These are phyloP conservation scores for Kodamaea neixiangensis DNA, from an alignment of 805 yeast genomes.

Conservation along the genomic window DNA sequence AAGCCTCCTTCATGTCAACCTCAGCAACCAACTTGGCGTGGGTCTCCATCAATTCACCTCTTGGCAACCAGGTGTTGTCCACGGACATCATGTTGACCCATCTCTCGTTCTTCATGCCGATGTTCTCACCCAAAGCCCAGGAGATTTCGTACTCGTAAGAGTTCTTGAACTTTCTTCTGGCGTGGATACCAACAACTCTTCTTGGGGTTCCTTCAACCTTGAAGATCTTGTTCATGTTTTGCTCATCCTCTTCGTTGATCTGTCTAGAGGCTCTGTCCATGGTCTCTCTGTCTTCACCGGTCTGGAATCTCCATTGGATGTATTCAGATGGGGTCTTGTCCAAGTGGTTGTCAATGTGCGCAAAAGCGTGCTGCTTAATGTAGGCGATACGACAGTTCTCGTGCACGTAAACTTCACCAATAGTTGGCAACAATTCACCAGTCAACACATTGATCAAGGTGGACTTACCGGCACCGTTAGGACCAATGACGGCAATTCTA, in stretches of 20 bases:
- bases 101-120: slow-evolving; percentile 98
- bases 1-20: slow-evolving; percentile 99
- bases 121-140: slow-evolving; percentile 96
- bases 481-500: slow-evolving; percentile 99
- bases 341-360: slow-evolving; percentile 97
- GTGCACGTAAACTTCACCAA: slow-evolving; percentile 99
- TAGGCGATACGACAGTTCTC: slow-evolving; percentile 99
- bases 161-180: slow-evolving; percentile 99
- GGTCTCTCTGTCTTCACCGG: slow-evolving; percentile 99
- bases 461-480: slow-evolving; percentile 99
- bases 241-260: slow-evolving; percentile 95
- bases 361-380: slow-evolving; percentile 99
- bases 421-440: slow-evolving; percentile 98
- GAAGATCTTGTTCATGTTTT: slow-evolving; percentile 99
- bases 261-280: slow-evolving; percentile 99
- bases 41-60: slow-evolving; percentile 95
- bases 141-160: slow-evolving; percentile 99
- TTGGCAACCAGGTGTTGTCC: slow-evolving; percentile 99
- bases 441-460: slow-evolving; percentile 98
- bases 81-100: slow-evolving; percentile 99
- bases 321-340: slow-evolving; percentile 99
- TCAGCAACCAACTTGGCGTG: slow-evolving; percentile 99
- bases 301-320: slow-evolving; percentile 99
- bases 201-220: slow-evolving; percentile 98
- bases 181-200: slow-evolving; percentile 90